Evolutionary conservation across 345 rosid genomes (phyloP), one percentile per base, ranked within the genome.

Genomic region (Clausena lansium): DNA sequence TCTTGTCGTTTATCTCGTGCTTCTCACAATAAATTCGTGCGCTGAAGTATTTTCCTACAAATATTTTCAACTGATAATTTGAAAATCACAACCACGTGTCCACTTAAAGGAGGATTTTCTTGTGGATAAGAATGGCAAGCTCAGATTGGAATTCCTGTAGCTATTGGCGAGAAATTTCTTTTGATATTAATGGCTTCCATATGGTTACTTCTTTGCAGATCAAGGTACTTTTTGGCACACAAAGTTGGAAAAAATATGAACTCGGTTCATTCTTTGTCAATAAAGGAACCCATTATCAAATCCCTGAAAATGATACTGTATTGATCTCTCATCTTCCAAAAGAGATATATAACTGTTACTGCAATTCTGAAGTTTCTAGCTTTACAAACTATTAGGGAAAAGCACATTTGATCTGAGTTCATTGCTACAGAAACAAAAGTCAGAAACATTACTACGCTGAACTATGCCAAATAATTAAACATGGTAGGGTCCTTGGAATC

Each of bases 401-500:
- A 27, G 36, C 39, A 63, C 38, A 59, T 59, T 9, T 9, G 28
- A 24, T 59, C 3, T 13, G 27, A 59, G 22, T 62, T 30, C 33
- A 4, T 61, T 61, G 65, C 35, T 62, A 62, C n/a, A 28, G 67
- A 30, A 62, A 62, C 14, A 28, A 30, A 55, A 62, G 65, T 11
- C 6, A 27, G 33, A 60, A 61, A 59, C 14, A 60, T 60, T 27
- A 25, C 20, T 14, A 28, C 0, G 17, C 5, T 35, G n/a, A 74
- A 77, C 70, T 70, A 76, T 30, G 87, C 82, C 72, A 76, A 50
- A 41, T 87, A 83, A 45, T 71, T 76, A 64, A 85, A 71, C 54
- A 80, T 38, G 36, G 58, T 80, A 9, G 84, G 83, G 38, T 85
- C 83, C 14, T 81, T 82, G 55, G 63, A 67, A 77, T 87, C 88